These are phyloP conservation scores for Blastobotrys apis DNA, from an alignment of 1,139 yeast genomes.

Conservation along the genomic window DNA sequence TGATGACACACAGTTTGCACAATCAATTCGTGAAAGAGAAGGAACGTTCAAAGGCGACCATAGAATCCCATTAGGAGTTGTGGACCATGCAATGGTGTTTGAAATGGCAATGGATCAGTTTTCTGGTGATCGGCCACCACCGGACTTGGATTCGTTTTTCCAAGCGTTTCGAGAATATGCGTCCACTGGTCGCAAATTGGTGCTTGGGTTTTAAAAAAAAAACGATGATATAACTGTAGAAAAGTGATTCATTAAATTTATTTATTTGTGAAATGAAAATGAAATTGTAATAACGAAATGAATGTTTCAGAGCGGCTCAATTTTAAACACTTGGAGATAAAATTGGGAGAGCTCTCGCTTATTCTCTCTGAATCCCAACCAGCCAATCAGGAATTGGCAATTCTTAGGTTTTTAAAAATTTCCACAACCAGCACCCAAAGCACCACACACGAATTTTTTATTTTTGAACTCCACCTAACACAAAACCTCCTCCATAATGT, in stretches of 20 bases:
- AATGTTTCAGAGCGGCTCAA: neutral
- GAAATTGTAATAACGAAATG: no score
- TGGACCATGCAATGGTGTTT: conserved; percentile 7
- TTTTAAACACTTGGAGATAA: no score
- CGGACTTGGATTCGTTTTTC: conserved; percentile 4
- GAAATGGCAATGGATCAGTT: conserved; percentile 10
- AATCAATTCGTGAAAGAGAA: no score
- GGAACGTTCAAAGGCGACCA: neutral
- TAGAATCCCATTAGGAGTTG: neutral
- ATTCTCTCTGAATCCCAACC: neutral
- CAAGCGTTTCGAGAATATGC: conserved; percentile 9
- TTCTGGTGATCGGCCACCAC: neutral
- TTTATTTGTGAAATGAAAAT: no score
- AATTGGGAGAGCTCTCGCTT: no score
- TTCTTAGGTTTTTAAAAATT: neutral
- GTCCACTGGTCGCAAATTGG: conserved; percentile 5
- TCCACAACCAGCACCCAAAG: neutral
- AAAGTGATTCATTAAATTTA: neutral
- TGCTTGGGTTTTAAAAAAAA: neutral
- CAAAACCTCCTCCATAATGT: no score
- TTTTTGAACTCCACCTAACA: no score
- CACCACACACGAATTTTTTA: neutral
- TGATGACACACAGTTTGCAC: conserved; percentile 1
- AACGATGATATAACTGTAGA: no score
- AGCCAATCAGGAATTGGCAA: neutral